Conservation (phyloP, 2,329 filamentous ascomycete species). For the Orbilia brochopaga region DNA sequence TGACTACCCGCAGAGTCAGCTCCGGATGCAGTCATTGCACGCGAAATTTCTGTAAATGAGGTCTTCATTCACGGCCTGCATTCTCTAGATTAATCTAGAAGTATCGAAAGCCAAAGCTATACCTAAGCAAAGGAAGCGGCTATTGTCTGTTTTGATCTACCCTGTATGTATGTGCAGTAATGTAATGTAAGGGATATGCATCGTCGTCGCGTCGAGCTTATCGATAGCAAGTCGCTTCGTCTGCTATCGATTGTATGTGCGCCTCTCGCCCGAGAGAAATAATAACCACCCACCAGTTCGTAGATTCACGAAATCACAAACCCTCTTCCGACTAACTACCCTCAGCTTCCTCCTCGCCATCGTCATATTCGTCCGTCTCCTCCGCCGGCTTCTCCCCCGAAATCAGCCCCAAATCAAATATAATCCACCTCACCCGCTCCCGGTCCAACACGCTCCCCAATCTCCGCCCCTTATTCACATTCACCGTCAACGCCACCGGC, state of each 20-base stretch:
- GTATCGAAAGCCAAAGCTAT: too few relatives aligned
- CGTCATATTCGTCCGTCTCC: slow-evolving; percentile 24
- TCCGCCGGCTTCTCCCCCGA: slow-evolving; percentile 30
- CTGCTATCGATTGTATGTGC: slow-evolving; percentile 32
- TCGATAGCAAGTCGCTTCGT: slow-evolving; percentile 17
- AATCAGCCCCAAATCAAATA: slow-evolving; percentile 40
- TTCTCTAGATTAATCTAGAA: too few relatives aligned
- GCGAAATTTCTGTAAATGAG: slow-evolving; percentile 4
- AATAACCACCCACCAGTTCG: too few relatives aligned
- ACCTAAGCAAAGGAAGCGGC: too few relatives aligned
- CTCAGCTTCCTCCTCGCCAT: slow-evolving; percentile 6
- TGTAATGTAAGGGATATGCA: background rate
- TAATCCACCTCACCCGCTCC: slow-evolving; percentile 43
- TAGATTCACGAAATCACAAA: background rate
- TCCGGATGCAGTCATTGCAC: slow-evolving; percentile 14
- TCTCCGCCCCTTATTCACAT: slow-evolving; percentile 45
- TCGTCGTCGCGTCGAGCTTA: background rate
- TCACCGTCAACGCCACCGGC: slow-evolving; percentile 40
- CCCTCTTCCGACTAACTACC: background rate
- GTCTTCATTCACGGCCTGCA: too few relatives aligned
- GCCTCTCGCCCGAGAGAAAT: slow-evolving; percentile 42
- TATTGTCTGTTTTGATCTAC: too few relatives aligned
- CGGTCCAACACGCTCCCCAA: slow-evolving; percentile 45
- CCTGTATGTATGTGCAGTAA: background rate
- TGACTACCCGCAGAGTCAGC: slow-evolving; percentile 1